Evolutionary conservation across 768 basidiomycete species (phyloP).

Genomic region (Lactarius evosmus): DNA sequence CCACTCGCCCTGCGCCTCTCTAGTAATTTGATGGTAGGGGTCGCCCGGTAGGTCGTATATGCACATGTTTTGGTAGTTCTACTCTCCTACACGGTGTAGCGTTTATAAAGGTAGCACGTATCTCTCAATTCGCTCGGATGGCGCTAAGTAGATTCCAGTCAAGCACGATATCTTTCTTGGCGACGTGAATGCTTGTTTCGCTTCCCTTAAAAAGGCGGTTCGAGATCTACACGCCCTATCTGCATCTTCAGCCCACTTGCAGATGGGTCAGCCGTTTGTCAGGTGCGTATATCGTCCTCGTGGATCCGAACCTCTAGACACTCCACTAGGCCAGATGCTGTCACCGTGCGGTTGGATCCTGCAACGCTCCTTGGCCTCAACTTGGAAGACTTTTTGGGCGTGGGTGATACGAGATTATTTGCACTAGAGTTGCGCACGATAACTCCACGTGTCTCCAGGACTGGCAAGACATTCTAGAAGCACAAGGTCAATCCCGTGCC

Average conservation of each 20-base stretch:
- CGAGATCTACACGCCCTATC: constrained; percentile 54
- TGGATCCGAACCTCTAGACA: constrained; percentile 6
- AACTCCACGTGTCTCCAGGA: constrained; percentile 8
- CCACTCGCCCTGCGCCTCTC: constrained; percentile 85
- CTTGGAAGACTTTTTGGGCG: constrained; percentile 28
- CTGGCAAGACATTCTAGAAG: constrained; percentile 23
- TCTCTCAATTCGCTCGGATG: not conserved
- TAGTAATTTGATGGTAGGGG: constrained; percentile 87
- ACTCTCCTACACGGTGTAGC: constrained; percentile 28
- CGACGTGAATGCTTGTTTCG: constrained; percentile 77
- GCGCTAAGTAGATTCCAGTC: constrained; percentile 42
- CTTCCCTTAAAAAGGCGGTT: constrained; percentile 74
- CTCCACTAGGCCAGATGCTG: constrained; percentile 34
- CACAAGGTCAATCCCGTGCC: constrained; percentile 12
- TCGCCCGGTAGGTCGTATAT: constrained; percentile 60
- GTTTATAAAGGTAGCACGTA: constrained; percentile 47
- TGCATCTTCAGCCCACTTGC: constrained; percentile 51
- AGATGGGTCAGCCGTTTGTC: constrained; percentile 66
- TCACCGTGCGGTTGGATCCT: constrained; percentile 34
- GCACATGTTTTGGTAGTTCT: not conserved
- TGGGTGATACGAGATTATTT: constrained; percentile 13
- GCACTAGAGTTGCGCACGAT: not conserved
- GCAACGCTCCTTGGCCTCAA: constrained; percentile 30
- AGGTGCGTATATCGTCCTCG: constrained; percentile 43
- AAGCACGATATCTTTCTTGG: constrained; percentile 81